These are phyloP conservation scores for Calcarisporium arbuscula DNA, from an alignment of 2,329 filamentous ascomycete species.

Conservation along the genomic window DNA sequence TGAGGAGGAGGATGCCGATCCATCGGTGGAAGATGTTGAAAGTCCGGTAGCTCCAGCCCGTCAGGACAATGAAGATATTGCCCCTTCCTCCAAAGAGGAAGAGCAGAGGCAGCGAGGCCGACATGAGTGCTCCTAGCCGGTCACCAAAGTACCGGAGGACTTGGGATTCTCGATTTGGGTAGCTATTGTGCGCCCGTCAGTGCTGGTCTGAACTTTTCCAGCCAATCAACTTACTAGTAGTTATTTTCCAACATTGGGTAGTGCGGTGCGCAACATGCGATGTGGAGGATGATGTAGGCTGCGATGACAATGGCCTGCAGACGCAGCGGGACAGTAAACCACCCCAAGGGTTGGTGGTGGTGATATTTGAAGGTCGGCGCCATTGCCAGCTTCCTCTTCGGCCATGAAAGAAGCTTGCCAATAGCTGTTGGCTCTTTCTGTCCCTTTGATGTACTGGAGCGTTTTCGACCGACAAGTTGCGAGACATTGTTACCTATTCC, in stretches of 20 bases:
- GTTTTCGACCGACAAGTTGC: slow-evolving; percentile 5
- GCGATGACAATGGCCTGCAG: slow-evolving; percentile 26
- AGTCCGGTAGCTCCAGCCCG: slow-evolving; percentile 57
- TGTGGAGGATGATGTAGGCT: slow-evolving; percentile 24
- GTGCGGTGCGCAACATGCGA: slow-evolving; percentile 20
- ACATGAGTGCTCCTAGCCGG: slow-evolving; percentile 51
- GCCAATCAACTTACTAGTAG: slow-evolving; percentile 21
- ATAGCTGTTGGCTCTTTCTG: background rate
- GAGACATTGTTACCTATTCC: slow-evolving; percentile 8
- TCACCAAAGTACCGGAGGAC: slow-evolving; percentile 46
- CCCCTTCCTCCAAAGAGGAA: slow-evolving; percentile 59
- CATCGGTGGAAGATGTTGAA: slow-evolving; percentile 60
- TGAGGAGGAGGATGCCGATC: slow-evolving; percentile 49
- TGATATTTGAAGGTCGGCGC: slow-evolving; percentile 11
- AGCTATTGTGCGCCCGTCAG: slow-evolving; percentile 15
- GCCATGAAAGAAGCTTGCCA: slow-evolving; percentile 5
- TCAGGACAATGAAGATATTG: slow-evolving; percentile 53
- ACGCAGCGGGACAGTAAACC: slow-evolving; percentile 29
- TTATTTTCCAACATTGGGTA: slow-evolving; percentile 24
- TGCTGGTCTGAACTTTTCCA: background rate
- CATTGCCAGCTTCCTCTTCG: slow-evolving; percentile 10
- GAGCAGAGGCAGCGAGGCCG: slow-evolving; percentile 51
- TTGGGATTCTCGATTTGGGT: slow-evolving; percentile 19
- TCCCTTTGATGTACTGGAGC: slow-evolving; percentile 2
- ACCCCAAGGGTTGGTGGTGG: slow-evolving; percentile 20